phyloP scores from a whole-genome alignment of 805 yeast genomes.

The Sugiyamaella chiloensis region DNA sequence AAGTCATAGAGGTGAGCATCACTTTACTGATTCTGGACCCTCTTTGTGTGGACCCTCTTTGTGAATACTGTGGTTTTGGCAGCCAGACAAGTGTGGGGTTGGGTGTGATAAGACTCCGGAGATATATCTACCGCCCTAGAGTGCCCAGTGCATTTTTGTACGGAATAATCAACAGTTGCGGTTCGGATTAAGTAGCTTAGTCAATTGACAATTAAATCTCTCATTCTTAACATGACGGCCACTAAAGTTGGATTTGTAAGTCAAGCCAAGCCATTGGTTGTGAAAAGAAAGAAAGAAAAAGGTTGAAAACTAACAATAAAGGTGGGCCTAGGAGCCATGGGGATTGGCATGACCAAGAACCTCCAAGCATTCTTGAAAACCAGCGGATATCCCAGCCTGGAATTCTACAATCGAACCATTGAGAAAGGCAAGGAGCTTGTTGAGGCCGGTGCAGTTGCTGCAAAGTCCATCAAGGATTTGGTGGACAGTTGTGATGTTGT shows the following conservation, averaged over 20 bases:
- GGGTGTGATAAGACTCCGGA: no score
- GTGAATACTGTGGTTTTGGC: no score
- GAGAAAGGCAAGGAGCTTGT: conserved; percentile 16
- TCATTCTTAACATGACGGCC: not conserved
- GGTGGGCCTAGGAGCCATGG: conserved; percentile 24
- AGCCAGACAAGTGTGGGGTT: no score
- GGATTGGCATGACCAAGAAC: conserved; percentile 16
- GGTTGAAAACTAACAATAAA: conserved; percentile 2
- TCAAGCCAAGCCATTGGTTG: no score
- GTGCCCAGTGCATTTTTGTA: no score
- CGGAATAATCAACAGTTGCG: no score
- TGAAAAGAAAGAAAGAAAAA: not conserved
- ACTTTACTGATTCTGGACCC: no score
- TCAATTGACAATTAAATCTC: no score
- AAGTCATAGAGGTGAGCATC: not conserved
- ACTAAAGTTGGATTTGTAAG: conserved; percentile 9
- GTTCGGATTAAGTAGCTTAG: no score
- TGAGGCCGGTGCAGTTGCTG: conserved; percentile 18
- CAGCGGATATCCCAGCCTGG: conserved; percentile 9
- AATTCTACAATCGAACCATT: conserved; percentile 20
- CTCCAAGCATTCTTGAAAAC: conserved; percentile 11
- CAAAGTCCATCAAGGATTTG: conserved; percentile 14
- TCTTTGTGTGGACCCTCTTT: no score
- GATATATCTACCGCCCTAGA: no score
- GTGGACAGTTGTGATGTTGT: conserved; percentile 15